A percentile compares a stretch with the other conserved stretches of the same genome.
Conservation (phyloP, 2,329 filamentous ascomycete genomes). For the Fusarium chuoi region DNA sequence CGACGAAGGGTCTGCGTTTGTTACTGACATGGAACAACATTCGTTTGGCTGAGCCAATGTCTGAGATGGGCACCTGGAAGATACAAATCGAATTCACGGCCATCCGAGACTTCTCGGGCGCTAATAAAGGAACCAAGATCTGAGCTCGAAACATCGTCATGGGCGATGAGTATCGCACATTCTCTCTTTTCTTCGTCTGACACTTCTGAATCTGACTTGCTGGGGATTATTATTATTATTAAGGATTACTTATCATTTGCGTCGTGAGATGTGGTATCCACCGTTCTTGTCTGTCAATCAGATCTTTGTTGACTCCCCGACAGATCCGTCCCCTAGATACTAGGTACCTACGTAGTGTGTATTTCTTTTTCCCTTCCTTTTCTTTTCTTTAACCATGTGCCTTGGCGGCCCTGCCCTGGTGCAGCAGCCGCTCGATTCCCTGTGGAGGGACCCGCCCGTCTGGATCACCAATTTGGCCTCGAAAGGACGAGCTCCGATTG, state of each 20-base stretch:
- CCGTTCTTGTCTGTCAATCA: slow-evolving; percentile 13
- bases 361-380: not conserved
- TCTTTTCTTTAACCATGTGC: not conserved
- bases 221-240: not conserved
- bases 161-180: slow-evolving; percentile 2
- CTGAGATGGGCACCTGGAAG: slow-evolving; percentile 1
- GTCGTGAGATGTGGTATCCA: not conserved
- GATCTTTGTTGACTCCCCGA: slow-evolving; percentile 18
- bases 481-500: slow-evolving; percentile 21
- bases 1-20: not conserved
- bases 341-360: not conserved
- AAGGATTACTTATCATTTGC: not conserved
- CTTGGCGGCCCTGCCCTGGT: slow-evolving; percentile 21
- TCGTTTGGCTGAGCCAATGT: not conserved
- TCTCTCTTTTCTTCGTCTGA: not conserved
- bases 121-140: slow-evolving; percentile 30
- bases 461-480: slow-evolving; percentile 36
- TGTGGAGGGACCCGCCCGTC: slow-evolving; percentile 31
- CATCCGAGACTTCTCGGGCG: slow-evolving; percentile 29
- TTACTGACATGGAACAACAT: slow-evolving; percentile 12
- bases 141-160: slow-evolving; percentile 23
- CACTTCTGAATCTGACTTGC: not conserved
- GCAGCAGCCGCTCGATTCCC: slow-evolving; percentile 26
- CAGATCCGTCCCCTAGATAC: not conserved
- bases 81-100: slow-evolving; percentile 20